These are phyloP conservation scores for Hyaloscypha finlandica DNA, from an alignment of 495 filamentous ascomycete genomes.

Conservation along the genomic window DNA sequence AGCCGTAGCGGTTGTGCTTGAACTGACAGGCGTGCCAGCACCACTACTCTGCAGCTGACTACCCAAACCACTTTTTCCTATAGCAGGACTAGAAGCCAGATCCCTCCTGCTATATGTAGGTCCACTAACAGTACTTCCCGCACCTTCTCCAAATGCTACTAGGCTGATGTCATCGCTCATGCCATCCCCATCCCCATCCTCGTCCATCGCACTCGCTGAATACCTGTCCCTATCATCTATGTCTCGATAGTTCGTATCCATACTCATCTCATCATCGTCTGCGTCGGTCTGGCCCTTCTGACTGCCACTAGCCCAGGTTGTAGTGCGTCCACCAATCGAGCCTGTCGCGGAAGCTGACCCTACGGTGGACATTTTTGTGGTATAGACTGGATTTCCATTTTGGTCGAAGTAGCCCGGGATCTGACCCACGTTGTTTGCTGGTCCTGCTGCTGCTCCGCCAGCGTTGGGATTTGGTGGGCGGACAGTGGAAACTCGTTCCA, in stretches of 20 bases:
- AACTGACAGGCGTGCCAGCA: conserved; percentile 16
- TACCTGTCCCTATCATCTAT: conserved; percentile 48
- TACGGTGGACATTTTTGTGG: conserved; percentile 77
- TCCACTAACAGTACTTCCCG: conserved; percentile 74
- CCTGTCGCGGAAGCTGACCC: conserved; percentile 80
- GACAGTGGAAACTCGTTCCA: conserved; percentile 74
- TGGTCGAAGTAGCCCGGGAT: conserved; percentile 69
- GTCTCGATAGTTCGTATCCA: conserved; percentile 44
- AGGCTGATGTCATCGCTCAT: conserved; percentile 82
- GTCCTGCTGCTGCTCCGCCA: conserved; percentile 30
- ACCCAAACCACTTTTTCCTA: conserved; percentile 21
- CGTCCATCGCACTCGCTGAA: conserved; percentile 48
- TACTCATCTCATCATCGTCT: conserved; percentile 65
- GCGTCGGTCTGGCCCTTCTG: conserved; percentile 47
- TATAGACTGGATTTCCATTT: conserved; percentile 55
- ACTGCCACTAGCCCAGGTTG: conserved; percentile 69
- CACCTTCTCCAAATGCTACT: conserved; percentile 87
- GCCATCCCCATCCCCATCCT: conserved; percentile 66
- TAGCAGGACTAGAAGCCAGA: conserved; percentile 19
- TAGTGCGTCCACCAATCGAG: conserved; percentile 62
- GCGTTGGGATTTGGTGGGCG: conserved; percentile 46
- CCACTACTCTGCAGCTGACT: conserved; percentile 8
- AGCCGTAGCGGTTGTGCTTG: conserved; percentile 15
- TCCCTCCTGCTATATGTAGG: conserved; percentile 56
- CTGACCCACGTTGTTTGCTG: conserved; percentile 43